phyloP scores from a whole-genome alignment of 1,284 basidiomycete species.

The Microbotryum saponariae region DNA sequence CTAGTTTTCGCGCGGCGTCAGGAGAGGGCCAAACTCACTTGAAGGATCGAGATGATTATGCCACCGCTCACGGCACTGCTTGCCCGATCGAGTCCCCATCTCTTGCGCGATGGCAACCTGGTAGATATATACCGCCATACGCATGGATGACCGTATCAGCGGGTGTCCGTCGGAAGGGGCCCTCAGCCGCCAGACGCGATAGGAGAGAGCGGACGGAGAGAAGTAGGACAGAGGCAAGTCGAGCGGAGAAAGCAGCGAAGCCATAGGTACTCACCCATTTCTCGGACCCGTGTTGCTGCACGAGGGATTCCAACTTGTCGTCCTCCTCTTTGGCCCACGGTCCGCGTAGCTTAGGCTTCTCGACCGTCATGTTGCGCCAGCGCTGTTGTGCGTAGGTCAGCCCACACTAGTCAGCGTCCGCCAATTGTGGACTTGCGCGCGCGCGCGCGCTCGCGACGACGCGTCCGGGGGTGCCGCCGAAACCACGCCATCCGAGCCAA shows the following conservation, averaged over 20 bases:
- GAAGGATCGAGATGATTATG: slow-evolving; percentile 38
- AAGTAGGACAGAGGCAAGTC: too few relatives aligned
- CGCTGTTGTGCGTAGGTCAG: slow-evolving; percentile 14
- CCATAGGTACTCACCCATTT: slow-evolving; percentile 32
- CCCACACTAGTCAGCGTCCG: slow-evolving; percentile 1
- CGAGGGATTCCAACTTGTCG: slow-evolving; percentile 27
- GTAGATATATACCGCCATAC: too few relatives aligned
- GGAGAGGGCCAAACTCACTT: slow-evolving; percentile 21
- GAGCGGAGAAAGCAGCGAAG: background rate
- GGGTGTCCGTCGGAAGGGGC: background rate
- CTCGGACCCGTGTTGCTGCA: slow-evolving; percentile 33
- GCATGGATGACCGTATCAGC: background rate
- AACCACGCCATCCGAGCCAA: too few relatives aligned
- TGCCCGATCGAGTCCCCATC: slow-evolving; percentile 33
- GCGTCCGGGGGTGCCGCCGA: too few relatives aligned
- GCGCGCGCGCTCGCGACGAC: too few relatives aligned
- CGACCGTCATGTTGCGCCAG: slow-evolving; percentile 14
- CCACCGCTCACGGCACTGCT: slow-evolving; percentile 39
- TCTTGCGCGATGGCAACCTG: slow-evolving; percentile 33
- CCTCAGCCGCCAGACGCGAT: too few relatives aligned
- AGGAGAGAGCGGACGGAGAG: too few relatives aligned
- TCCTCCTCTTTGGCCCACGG: slow-evolving; percentile 36
- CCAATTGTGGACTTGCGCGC: too few relatives aligned
- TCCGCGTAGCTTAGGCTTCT: slow-evolving; percentile 31
- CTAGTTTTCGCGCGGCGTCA: background rate